Conservation (phyloP, 2,329 filamentous ascomycete species). For the Drechslerella stenobrocha region DNA sequence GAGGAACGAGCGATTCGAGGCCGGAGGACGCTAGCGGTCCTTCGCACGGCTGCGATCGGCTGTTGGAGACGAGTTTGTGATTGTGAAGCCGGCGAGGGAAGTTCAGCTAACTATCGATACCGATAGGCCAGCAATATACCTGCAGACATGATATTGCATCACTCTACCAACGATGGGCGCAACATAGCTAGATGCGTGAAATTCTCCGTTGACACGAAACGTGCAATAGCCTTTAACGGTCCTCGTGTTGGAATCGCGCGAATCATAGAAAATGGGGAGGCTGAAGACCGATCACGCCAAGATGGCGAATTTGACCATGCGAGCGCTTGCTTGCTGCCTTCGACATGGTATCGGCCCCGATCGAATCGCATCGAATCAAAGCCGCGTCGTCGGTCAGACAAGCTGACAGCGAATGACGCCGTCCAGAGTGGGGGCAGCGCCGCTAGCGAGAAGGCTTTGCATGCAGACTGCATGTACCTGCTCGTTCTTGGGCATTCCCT, state of each 20-base stretch:
- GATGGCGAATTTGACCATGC: no score
- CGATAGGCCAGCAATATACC: not conserved
- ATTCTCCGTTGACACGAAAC: not conserved
- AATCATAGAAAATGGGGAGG: no score
- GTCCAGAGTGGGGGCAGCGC: not conserved
- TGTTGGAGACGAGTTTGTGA: constrained; percentile 3
- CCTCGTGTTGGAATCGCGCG: no score
- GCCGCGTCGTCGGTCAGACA: not conserved
- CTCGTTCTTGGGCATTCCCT: constrained; percentile 3
- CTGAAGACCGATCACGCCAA: no score
- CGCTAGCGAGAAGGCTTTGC: not conserved
- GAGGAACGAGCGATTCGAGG: not conserved
- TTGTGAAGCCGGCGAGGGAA: constrained; percentile 3
- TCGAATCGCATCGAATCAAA: no score
- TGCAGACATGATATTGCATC: not conserved
- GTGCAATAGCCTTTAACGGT: not conserved
- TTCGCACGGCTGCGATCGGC: constrained; percentile 5
- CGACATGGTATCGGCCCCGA: no score
- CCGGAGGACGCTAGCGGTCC: no score
- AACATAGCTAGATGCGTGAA: not conserved
- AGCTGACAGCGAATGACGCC: constrained; percentile 5
- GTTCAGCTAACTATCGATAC: no score
- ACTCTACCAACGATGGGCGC: no score
- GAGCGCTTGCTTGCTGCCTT: no score
- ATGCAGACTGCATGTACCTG: not conserved